These are phyloP conservation scores for Keqinozyma sinolaborantium DNA, from an alignment of 1,139 yeast genomes.

Conservation along the genomic window DNA sequence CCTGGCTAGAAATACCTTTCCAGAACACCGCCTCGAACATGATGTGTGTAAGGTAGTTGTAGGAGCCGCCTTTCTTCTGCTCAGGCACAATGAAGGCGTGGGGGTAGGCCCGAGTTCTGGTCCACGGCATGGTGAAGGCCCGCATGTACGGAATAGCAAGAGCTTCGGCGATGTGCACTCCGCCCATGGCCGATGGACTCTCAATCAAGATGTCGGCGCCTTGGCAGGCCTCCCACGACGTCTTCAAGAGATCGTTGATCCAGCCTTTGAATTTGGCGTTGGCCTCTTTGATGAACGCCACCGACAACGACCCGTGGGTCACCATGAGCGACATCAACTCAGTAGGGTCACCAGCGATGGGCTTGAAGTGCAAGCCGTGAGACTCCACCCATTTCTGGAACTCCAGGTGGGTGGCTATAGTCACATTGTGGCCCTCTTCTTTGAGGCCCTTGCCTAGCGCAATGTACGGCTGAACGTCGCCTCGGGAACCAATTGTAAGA, in stretches of 20 bases:
- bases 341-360: constrained; percentile 90
- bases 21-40: constrained; percentile 90
- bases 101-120: constrained; percentile 90
- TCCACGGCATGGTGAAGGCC: constrained; percentile 99
- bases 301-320: constrained; percentile 82
- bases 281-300: constrained; percentile 80
- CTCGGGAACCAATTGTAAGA: constrained; percentile 89
- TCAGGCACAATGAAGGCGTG: constrained; percentile 96
- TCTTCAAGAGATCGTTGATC: constrained; percentile 65
- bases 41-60: constrained; percentile 87
- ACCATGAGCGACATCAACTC: constrained; percentile 93
- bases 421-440: constrained; percentile 77
- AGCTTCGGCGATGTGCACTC: constrained; percentile 93
- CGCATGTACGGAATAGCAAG: constrained; percentile 84
- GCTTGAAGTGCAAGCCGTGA: constrained; percentile 66
- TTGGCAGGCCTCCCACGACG: constrained; percentile 86
- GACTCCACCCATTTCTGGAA: constrained; percentile 70
- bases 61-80: constrained; percentile 87
- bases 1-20: constrained; percentile 89
- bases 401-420: constrained; percentile 83
- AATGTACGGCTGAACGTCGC: constrained; percentile 95
- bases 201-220: constrained; percentile 82
- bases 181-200: constrained; percentile 94
- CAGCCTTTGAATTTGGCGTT: constrained; percentile 71
- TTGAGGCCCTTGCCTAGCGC: constrained; percentile 79